Conservation (phyloP, 1,139 yeast genomes). For the Debaryomyces psychrophilus region DNA sequence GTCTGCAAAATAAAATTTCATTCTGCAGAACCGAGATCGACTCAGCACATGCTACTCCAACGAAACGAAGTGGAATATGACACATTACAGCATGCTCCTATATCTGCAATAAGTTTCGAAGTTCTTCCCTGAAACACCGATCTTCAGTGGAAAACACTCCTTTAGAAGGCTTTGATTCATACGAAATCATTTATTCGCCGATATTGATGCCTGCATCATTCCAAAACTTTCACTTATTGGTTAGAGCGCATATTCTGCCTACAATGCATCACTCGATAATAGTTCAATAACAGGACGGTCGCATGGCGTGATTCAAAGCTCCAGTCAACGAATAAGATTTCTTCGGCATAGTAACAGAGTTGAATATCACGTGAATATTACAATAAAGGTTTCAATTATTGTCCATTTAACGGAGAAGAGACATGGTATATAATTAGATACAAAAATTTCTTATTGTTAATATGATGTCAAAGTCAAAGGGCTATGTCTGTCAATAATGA, state of each 20-base stretch:
- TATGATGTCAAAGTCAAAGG: slow-evolving; percentile 3
- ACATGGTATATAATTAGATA: slow-evolving; percentile 3
- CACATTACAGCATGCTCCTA: not conserved
- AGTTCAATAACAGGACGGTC: not conserved
- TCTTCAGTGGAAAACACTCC: too few relatives aligned
- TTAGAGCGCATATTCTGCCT: not conserved
- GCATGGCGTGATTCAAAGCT: not conserved
- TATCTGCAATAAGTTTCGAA: not conserved
- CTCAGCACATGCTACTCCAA: not conserved
- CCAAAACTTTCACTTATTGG: not conserved
- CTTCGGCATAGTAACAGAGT: not conserved
- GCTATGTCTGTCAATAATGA: slow-evolving; percentile 5
- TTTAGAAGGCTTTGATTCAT: too few relatives aligned
- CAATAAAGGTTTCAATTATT: not conserved
- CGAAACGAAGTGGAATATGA: not conserved
- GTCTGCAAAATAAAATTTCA: not conserved
- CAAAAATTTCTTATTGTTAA: not conserved
- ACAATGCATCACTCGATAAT: not conserved
- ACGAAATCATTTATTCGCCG: not conserved
- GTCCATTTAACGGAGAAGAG: slow-evolving; percentile 7
- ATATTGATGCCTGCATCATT: not conserved
- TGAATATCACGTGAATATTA: slow-evolving; percentile 3
- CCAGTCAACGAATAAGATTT: too few relatives aligned
- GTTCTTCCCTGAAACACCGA: too few relatives aligned
- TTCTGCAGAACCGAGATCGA: not conserved